Base-by-base conservation (phyloP, 139 green algal genomes). In the Limnomonas spitsbergensis region DNA sequence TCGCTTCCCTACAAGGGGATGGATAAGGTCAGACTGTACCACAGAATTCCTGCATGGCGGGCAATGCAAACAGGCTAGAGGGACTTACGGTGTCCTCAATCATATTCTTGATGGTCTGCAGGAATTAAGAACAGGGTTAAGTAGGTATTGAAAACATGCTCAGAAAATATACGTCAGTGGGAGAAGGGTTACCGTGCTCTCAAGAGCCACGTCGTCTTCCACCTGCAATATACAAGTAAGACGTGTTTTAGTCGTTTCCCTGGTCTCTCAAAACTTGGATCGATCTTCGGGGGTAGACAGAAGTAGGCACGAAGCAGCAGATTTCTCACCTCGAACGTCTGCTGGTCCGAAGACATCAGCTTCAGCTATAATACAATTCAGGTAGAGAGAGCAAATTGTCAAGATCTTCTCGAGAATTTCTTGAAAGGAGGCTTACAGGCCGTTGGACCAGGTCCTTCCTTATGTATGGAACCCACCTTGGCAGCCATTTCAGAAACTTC, bases 101-200 rank as follows among this genome's bases (percentile, higher is more conserved):
- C 71, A 93, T 93, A 76, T 97, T 94, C 78, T 93, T 92, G 6
- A 98, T 86, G 0, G 89, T 97, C 39, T 90, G 79, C 68, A 47
- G 29, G 61, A 14, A 61, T 14, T 29, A 61, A 29, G 47, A 29
- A 20, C 20, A 20, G 47, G 14, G 14, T 29, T 29, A 61, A 20
- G 47, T 61, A 61, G n/a, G n/a, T n/a, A n/a, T n/a, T n/a, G n/a
- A n/a, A n/a, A 61, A 14, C 47, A 61, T 61, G 47, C 47, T 61
- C 14, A 61, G 20, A 61, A 61, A 20, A 29, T 61, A 61, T 61
- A n/a, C n/a, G n/a, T n/a, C n/a, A n/a, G n/a, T n/a, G n/a, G 47
- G 20, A 61, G 47, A 61, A 61, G 20, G 20, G 14, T 61, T 61
- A 74, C 68, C 68, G 40, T 67, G 14, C 85, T 93, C 81, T 91